Evolutionary conservation across 805 yeast species (phyloP), one percentile per base, ranked within the genome.

Genomic region (Pichia eremophila): DNA sequence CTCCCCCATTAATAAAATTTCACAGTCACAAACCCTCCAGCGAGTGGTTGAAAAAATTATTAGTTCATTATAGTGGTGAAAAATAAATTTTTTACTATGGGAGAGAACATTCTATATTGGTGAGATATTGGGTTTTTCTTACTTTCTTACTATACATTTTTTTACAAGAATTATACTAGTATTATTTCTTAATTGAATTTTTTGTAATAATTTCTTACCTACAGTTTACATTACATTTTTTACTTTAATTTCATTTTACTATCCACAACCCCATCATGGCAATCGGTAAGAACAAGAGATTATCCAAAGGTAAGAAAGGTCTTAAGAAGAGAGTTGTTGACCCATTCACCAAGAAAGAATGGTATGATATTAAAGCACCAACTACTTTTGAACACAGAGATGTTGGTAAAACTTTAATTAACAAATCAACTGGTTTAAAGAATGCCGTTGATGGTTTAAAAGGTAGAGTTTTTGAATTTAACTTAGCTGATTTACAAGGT

Each of bases 311-410:
- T 70, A 84, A 85, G 88, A 91, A 91, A 78, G 97, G 98, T 70
- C 78, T 88, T 74, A 91, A 91, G 95, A 93, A 91, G 95, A 91
- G 84, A 84, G 93, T 86, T 71, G 95, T 89, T 63, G 99, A 91
- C 81, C 98, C 98, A 71, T 91, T 91, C 93, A 80, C 96, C 83
- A 89, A 90, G 77, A 91, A 91, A 79, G 98, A 90, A 67, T 91
- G 98, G 98, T 90, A 78, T 74, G 95, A 86, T 74, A 87, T 90
- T 77, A 89, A 90, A 80, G 98, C 98, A 61, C 98, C 98, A 69
- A 83, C 97, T 66, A 89, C 96, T 65, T 91, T 90, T 68, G 97
- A 90, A 77, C 88, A 87, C 85, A 90, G 96, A 78, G 87, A 86
- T 67, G 97, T 89, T 70, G 98, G 98, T 75, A 90, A 91, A 83